phyloP scores from a whole-genome alignment of 495 filamentous ascomycete genomes.

The Oleoguttula mirabilis region DNA sequence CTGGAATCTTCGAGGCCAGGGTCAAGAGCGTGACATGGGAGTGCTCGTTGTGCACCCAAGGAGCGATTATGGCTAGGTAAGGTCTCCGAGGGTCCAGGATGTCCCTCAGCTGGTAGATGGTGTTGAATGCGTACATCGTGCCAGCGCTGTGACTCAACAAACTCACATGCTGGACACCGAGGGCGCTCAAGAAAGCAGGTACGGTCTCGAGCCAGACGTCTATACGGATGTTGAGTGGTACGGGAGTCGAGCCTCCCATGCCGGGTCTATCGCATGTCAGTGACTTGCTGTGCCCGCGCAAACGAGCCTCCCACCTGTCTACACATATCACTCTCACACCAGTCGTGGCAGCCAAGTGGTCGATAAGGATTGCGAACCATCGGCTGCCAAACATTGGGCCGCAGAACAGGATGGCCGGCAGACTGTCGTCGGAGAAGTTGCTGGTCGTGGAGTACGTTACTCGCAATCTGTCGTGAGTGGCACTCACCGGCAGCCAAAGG shows the following conservation, averaged over 20 bases:
- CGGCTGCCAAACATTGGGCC: slow-evolving; percentile 20
- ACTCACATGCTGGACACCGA: slow-evolving; percentile 32
- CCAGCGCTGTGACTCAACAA: slow-evolving; percentile 37
- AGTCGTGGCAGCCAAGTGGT: slow-evolving; percentile 5
- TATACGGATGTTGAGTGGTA: slow-evolving; percentile 30
- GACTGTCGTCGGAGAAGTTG: slow-evolving; percentile 15
- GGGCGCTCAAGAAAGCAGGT: slow-evolving; percentile 31
- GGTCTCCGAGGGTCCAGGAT: slow-evolving; percentile 30
- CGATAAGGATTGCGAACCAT: slow-evolving; percentile 1
- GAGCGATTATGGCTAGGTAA: slow-evolving; percentile 33
- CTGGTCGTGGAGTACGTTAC: slow-evolving; percentile 18
- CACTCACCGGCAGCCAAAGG: slow-evolving; percentile 16
- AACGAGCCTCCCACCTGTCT: slow-evolving; percentile 9
- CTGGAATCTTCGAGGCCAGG: slow-evolving; percentile 14
- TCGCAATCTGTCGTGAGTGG: slow-evolving; percentile 6
- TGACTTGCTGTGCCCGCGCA: neutral
- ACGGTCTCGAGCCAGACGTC: slow-evolving; percentile 34
- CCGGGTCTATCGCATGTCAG: slow-evolving; percentile 10
- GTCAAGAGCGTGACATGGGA: slow-evolving; percentile 20
- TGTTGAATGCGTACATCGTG: slow-evolving; percentile 38
- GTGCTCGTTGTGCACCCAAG: slow-evolving; percentile 38
- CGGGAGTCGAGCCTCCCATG: slow-evolving; percentile 36
- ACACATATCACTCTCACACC: slow-evolving; percentile 18
- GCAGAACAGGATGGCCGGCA: slow-evolving; percentile 16
- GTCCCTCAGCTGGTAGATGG: slow-evolving; percentile 29